Percentiles rank a stretch among this genome's conserved stretches.
Conservation (phyloP, 495 filamentous ascomycete species). For the Podospora tetraspora region DNA sequence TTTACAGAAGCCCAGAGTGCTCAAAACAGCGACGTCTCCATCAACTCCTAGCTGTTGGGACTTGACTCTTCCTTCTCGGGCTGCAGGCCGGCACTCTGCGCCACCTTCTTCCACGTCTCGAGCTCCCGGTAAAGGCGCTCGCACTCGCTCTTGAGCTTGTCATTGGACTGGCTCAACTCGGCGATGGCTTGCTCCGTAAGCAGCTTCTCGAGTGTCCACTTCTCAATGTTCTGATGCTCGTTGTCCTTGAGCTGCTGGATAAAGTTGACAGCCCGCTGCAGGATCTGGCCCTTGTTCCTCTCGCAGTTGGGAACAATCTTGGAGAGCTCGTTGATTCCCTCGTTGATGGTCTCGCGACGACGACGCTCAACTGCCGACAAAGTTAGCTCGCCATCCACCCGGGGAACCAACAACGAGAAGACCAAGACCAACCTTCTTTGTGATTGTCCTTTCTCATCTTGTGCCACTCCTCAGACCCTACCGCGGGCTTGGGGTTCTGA, state of each 20-base stretch:
- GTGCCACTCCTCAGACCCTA: conserved; percentile 97
- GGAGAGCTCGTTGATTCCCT: conserved; percentile 96
- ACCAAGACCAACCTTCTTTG: conserved; percentile 76
- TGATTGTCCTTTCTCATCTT: conserved; percentile 96
- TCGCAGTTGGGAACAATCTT: conserved; percentile 97
- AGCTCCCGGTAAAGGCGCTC: conserved; percentile 68
- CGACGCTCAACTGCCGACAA: conserved; percentile 75
- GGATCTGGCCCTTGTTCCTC: conserved; percentile 97
- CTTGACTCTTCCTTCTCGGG: conserved; percentile 40
- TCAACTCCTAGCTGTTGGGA: conserved; percentile 22
- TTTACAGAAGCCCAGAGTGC: not conserved
- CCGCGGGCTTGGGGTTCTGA: conserved; percentile 63
- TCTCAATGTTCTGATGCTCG: conserved; percentile 86
- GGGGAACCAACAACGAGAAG: not conserved
- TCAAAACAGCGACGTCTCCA: not conserved
- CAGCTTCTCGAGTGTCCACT: conserved; percentile 95
- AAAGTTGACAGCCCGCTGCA: conserved; percentile 89
- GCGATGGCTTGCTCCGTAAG: conserved; percentile 90
- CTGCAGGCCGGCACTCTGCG: conserved; percentile 66
- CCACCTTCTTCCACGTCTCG: conserved; percentile 80
- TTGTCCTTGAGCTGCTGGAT: conserved; percentile 93
- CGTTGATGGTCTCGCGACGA: conserved; percentile 96
- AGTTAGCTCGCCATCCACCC: not conserved
- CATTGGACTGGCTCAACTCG: conserved; percentile 80
- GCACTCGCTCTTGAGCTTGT: conserved; percentile 79